Evolutionary conservation across 2,329 filamentous ascomycete species (phyloP).

Genomic region (Fusarium sp.): DNA sequence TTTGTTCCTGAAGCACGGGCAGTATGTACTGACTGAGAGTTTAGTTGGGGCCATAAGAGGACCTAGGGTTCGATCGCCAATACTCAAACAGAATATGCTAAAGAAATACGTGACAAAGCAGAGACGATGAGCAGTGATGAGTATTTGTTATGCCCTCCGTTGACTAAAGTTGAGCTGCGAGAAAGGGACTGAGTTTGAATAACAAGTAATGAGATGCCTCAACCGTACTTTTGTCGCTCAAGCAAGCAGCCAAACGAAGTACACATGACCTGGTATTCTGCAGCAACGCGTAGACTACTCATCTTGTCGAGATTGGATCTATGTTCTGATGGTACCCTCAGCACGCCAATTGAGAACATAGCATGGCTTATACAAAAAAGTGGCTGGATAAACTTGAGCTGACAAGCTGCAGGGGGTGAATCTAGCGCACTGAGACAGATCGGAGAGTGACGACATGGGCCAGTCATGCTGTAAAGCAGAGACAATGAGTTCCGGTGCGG

Average conservation of each 20-base stretch:
- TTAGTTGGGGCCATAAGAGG: not conserved
- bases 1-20: not conserved
- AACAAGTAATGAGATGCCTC: not conserved
- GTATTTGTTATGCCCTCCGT: not conserved
- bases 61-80: not conserved
- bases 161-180: not conserved
- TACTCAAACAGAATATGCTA: not conserved
- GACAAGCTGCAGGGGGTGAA: conserved; percentile 28
- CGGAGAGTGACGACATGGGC: conserved; percentile 26
- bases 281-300: not conserved
- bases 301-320: conserved; percentile 5
- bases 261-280: not conserved
- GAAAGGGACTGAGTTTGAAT: not conserved
- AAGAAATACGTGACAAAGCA: not conserved
- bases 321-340: conserved; percentile 10
- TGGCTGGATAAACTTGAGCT: conserved; percentile 23
- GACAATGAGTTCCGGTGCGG: conserved; percentile 10
- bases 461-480: conserved; percentile 7
- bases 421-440: conserved; percentile 15
- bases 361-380: conserved; percentile 14
- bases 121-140: not conserved
- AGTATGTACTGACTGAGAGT: not conserved
- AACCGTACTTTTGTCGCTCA: not conserved
- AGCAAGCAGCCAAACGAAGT: not conserved
- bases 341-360: conserved; percentile 18